These are phyloP conservation scores for Cercospora berteroae DNA, from an alignment of 2,329 filamentous ascomycete species.

Conservation along the genomic window DNA sequence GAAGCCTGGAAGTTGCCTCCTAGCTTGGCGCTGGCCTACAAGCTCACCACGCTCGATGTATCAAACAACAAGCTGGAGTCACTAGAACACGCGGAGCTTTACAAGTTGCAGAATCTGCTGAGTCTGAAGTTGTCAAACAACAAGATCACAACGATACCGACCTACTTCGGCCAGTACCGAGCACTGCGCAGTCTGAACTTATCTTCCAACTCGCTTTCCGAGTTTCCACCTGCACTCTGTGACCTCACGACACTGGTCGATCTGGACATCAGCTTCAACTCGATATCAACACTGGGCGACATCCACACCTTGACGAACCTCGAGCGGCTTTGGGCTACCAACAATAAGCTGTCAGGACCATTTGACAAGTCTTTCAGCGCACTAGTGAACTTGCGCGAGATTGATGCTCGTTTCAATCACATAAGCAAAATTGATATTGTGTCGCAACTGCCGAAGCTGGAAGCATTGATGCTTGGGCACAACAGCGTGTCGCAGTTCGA, in stretches of 20 bases:
- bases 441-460: conserved; percentile 77
- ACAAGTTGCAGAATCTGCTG: conserved; percentile 70
- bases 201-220: conserved; percentile 86
- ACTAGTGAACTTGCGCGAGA: conserved; percentile 77
- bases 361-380: conserved; percentile 68
- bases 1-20: conserved; percentile 82
- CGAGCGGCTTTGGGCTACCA: conserved; percentile 90
- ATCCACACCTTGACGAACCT: conserved; percentile 77
- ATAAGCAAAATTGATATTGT: conserved; percentile 87
- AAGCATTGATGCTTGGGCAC: conserved; percentile 86
- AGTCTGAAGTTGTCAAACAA: conserved; percentile 96
- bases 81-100: conserved; percentile 78
- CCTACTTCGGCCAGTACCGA: conserved; percentile 78
- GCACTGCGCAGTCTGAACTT: conserved; percentile 81
- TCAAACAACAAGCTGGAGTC: conserved; percentile 92
- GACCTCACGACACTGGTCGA: conserved; percentile 80
- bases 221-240: conserved; percentile 82
- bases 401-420: conserved; percentile 91
- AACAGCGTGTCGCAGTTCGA: conserved; percentile 89
- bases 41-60: conserved; percentile 84
- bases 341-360: conserved; percentile 78
- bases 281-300: conserved; percentile 73
- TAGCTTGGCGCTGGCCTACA: conserved; percentile 76
- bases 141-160: conserved; percentile 72
- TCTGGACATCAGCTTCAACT: conserved; percentile 95